Base-by-base conservation (phyloP, 257 asterid species). In the Primulina huaijiensis region DNA sequence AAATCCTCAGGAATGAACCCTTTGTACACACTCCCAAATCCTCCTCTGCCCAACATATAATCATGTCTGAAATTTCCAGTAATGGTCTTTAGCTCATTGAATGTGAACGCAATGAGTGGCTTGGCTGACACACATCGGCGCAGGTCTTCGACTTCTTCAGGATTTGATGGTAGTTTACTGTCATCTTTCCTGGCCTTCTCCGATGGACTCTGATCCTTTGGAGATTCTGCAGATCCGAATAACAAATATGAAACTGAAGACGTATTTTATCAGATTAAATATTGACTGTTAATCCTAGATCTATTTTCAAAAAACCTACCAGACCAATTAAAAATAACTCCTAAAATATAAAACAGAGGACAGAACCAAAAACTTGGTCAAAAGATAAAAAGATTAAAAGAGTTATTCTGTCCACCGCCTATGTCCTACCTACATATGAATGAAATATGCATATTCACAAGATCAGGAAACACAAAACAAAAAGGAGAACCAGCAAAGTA, bases 1-100 rank as follows among this genome's bases (percentile, higher is more conserved):
- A 78, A 61, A 43, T 82, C 90, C 46, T 81, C 87, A 5, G 87
- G 62, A 72, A 90, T 64, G 75, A 75, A 85, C 8, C 98, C 98
- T 80, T 93, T 93, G 76, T 88, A 93, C 27, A 93, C 98, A 35
- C 71, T 90, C 63, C 98, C 98, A 60, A 93, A 93, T 72, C 98
- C 98, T 65, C 98, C 98, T 43, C 93, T 95, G 7, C 98, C 98
- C 74, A 93, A 64, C 96, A 90, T 82, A 81, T 82, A 77, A 81
- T 93, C 98, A 70, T 85, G 96, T 77, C 97, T 83, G 82, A 93
- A 93, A 81, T 88, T 90, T 12, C 75, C 87, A 4, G 98, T 93
- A 19, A 90, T 85, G 71, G 53, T 72, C 75, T 75, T 83, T 0
- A 93, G 86, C 73, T 89, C 95, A 17, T 85, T 76, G 71, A 88